A percentile compares a stretch with the other conserved stretches of the same genome.
phyloP scores from a whole-genome alignment of 2,329 filamentous ascomycete genomes.

The Alternaria conjuncta region DNA sequence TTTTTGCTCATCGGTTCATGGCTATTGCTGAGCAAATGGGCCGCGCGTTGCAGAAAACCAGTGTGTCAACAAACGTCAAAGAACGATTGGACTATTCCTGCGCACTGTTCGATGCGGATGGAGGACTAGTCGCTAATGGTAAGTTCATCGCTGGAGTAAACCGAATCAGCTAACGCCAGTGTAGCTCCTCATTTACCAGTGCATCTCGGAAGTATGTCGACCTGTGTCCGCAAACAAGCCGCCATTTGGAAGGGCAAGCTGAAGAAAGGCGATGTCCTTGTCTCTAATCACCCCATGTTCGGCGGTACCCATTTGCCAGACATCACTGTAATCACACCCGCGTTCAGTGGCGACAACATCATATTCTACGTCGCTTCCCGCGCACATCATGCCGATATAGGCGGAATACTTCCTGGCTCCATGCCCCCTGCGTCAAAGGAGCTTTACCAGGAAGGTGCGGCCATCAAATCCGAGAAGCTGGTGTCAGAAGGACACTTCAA shows the following conservation, averaged over 20 bases:
- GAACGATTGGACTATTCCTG: constrained; percentile 85
- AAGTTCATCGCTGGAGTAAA: constrained; percentile 2
- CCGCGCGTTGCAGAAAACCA: constrained; percentile 77
- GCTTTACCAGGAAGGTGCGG: constrained; percentile 63
- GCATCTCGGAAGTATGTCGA: constrained; percentile 85
- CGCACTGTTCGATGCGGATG: constrained; percentile 77
- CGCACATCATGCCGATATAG: constrained; percentile 84
- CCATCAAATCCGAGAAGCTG: constrained; percentile 67
- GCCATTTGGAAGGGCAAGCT: constrained; percentile 81
- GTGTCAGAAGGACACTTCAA: constrained; percentile 80
- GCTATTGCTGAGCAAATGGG: constrained; percentile 87
- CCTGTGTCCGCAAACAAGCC: constrained; percentile 78
- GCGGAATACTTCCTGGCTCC: constrained; percentile 79
- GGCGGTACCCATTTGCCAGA: constrained; percentile 85
- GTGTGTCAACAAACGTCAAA: constrained; percentile 80
- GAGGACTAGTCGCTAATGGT: constrained; percentile 77
- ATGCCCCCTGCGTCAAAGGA: constrained; percentile 79
- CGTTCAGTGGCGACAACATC: constrained; percentile 76
- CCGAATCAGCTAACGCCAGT: constrained; percentile 8
- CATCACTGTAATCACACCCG: constrained; percentile 80
- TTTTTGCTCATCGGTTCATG: constrained; percentile 86
- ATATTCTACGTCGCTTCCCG: constrained; percentile 83
- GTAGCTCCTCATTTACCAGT: constrained; percentile 78
- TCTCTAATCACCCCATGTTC: constrained; percentile 84
- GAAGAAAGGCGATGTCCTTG: constrained; percentile 79